Base-by-base conservation (phyloP, 345 rosid genomes). In the Eucalyptus polyanthemos region DNA sequence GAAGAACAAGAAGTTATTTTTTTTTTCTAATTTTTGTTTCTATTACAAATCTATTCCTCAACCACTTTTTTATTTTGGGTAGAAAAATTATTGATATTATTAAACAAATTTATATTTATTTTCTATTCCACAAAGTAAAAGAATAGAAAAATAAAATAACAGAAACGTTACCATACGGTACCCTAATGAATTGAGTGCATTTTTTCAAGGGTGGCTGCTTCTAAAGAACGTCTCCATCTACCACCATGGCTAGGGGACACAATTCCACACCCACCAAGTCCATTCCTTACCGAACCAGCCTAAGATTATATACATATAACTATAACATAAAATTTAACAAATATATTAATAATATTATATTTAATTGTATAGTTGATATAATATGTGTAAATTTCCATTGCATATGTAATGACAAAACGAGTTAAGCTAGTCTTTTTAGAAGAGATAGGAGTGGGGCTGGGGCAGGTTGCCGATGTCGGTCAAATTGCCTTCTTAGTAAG, bases 151-250 rank as follows among this genome's bases (percentile, higher is more conserved):
- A 53, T 19, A 19, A 53, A 53, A 53, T 8, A 19, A 53, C 0
- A 19, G 0, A 53, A 19, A 19, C 0, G 5, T 53, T 3, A 53
- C 4, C 5, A 53, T 53, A 1, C 2, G 0, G 2, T 4, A 53
- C 58, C 58, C 58, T 53, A 53, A 53, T 8, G 5, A 53, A 2
- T 53, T 19, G 58, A 53, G n/a, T 29, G 8, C 34, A 6, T 13
- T 60, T 1, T 60, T 60, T 27, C 31, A 3, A 11, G 31, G 2
- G n/a, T 25, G 31, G n/a, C 0, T 60, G 67, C 16, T 60, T 60
- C 31, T 27, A 60, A 27, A 60, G 1, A 11, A 0, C 1, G 8
- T 27, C 31, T 27, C 67, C 67, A 60, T 60, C 67, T 60, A 60
- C 67, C 31, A 5, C 8, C 67, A 3, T 13, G 67, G n/a, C 16